Evolutionary conservation across 1,284 basidiomycete genomes (phyloP).

Genomic region (Pseudozyma pruni): DNA sequence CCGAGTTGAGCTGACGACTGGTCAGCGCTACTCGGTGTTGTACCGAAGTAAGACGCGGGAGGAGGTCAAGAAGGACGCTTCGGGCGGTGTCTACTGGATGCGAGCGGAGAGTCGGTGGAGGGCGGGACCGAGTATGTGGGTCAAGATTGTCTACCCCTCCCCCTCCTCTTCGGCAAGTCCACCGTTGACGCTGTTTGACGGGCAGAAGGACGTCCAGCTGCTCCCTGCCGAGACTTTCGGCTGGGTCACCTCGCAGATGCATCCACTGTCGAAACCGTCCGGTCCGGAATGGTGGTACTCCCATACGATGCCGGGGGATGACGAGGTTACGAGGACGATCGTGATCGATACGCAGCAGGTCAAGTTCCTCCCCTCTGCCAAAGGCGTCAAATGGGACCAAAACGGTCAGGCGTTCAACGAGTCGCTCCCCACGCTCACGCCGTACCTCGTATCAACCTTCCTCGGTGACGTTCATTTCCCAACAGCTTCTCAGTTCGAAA

Average conservation of each 20-base stretch:
- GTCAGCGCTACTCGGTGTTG: conserved; percentile 57
- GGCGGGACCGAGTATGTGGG: conserved; percentile 34
- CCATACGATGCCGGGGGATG: conserved; percentile 25
- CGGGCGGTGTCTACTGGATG: conserved; percentile 48
- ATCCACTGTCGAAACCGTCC: conserved; percentile 4
- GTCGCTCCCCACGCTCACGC: conserved; percentile 1
- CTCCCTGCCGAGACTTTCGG: conserved; percentile 41
- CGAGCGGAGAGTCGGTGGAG: conserved; percentile 49
- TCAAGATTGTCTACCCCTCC: conserved; percentile 24
- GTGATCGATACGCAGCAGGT: conserved; percentile 50
- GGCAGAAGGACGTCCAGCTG: conserved; percentile 5
- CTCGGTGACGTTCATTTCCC: conserved; percentile 21
- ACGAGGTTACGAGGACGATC: conserved; percentile 41
- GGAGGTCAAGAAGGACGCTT: conserved; percentile 34
- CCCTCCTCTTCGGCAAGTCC: not conserved
- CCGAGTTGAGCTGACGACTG: conserved; percentile 45
- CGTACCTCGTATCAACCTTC: conserved; percentile 45
- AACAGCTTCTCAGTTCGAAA: not conserved
- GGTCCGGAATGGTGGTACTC: conserved; percentile 18
- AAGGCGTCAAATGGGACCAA: conserved; percentile 38
- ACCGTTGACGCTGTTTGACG: not conserved
- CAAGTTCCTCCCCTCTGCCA: conserved; percentile 8
- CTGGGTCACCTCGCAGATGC: conserved; percentile 30
- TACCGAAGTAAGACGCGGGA: conserved; percentile 13
- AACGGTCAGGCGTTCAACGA: conserved; percentile 26